phyloP scores from a whole-genome alignment of 2,329 filamentous ascomycete species.

The Cladosporium phlei region DNA sequence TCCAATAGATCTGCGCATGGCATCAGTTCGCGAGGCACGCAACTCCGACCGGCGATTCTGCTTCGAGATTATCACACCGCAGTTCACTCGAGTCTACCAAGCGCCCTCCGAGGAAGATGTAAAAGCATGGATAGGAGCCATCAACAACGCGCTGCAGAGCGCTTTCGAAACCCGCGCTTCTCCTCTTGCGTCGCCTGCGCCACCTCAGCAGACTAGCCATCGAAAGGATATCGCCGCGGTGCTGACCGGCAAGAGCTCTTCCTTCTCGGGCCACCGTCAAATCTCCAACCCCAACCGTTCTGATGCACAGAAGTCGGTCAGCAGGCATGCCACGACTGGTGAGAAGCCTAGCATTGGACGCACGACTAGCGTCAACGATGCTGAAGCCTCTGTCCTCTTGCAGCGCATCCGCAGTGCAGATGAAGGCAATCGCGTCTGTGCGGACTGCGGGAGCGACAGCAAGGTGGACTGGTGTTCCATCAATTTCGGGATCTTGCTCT shows the following conservation, averaged over 20 bases:
- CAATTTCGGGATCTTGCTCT: conserved; percentile 91
- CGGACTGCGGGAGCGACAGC: conserved; percentile 83
- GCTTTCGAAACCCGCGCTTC: conserved; percentile 70
- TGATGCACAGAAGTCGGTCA: conserved; percentile 54
- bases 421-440: conserved; percentile 88
- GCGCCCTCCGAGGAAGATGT: conserved; percentile 97
- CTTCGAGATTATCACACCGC: conserved; percentile 96
- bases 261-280: conserved; percentile 54
- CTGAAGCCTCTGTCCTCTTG: conserved; percentile 72
- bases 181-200: conserved; percentile 43
- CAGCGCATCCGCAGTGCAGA: conserved; percentile 85
- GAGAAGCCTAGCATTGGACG: conserved; percentile 70
- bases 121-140: conserved; percentile 90
- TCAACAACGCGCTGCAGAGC: conserved; percentile 95
- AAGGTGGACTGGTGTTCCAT: conserved; percentile 99
- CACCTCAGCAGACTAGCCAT: conserved; percentile 45
- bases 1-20: conserved; percentile 93
- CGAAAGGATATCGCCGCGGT: conserved; percentile 88
- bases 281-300: conserved; percentile 40
- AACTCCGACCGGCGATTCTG: conserved; percentile 94
- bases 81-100: conserved; percentile 94
- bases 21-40: conserved; percentile 89
- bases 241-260: conserved; percentile 84
- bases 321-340: conserved; percentile 84
- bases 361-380: conserved; percentile 65